Evolutionary conservation across 805 yeast genomes (phyloP), one percentile per base, ranked within the genome.

Genomic region (Starmerella potacharoeniae): DNA sequence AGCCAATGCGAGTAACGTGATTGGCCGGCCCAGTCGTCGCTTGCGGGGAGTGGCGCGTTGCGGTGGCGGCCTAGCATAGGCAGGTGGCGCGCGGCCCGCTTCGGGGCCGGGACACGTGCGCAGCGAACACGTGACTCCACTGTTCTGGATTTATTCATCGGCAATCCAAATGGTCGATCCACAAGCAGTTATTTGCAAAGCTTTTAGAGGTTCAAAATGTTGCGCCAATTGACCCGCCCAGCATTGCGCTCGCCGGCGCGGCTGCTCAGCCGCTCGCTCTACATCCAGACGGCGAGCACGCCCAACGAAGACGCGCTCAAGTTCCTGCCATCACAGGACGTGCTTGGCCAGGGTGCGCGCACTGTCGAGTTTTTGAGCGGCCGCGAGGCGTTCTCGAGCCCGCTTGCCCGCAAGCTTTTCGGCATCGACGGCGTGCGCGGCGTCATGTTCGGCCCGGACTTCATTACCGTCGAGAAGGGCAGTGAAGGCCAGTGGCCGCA

Each of bases 271-370:
- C 61, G 63, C 37, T 52, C 52, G 29, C 45, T 69, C 58, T 69
- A 66, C 55, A 88, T 88, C 45, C 95, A 86, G 66, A 88, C 96
- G 0, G 82, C 84, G 36, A 80, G 82, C 34, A 88, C 96, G 0
- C 96, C 96, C 1, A 88, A 88, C 66, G 90, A 82, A 53, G 82
- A 86, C 62, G 96, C 96, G 0, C 69, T 88, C 55, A 88, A 88
- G 73, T 88, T 88, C 63, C 68, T 86, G 35, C 95, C 96, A 0
- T 82, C 88, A 11, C 79, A 77, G 69, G 73, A 74, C 45, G 78
- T 87, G n/a, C 71, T 87, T 16, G 84, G 84, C 3, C 75, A 73
- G 22, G 79, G 80, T 43, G 76, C 78, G 58, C 60, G 64, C 11
- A 86, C 95, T 0, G 70, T 81, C 31, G 96, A 88, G 68, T 84